phyloP scores from a whole-genome alignment of 139 green algal species.

The Mesotaenium endlicherianum region DNA sequence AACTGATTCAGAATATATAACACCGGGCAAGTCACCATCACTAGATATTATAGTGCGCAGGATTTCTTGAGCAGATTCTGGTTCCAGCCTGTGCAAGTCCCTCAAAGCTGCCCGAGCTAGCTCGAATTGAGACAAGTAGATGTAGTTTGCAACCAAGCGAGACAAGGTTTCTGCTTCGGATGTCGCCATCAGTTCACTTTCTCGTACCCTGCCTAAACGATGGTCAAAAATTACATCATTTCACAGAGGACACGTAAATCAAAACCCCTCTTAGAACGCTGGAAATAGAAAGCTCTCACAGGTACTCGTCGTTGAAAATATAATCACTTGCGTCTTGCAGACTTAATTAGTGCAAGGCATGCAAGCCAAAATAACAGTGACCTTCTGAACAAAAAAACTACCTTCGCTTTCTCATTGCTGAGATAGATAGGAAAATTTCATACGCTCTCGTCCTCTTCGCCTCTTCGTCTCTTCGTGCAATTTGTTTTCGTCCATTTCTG shows the following conservation, averaged over 20 bases:
- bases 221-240: not conserved
- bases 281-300: not conserved
- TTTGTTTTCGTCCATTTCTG: not conserved
- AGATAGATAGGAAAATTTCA: not conserved
- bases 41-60: not conserved
- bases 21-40: not conserved
- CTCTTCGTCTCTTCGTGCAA: not conserved
- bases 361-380: not conserved
- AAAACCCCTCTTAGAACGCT: not conserved
- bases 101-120: slow-evolving; percentile 10
- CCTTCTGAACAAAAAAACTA: not conserved
- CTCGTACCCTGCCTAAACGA: not conserved
- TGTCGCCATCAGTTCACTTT: not conserved
- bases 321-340: not conserved
- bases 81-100: not conserved
- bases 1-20: slow-evolving; percentile 6
- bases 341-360: not conserved
- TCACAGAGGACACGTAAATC: not conserved
- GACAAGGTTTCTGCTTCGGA: not conserved
- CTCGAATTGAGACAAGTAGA: not conserved
- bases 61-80: not conserved
- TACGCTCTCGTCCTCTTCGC: not conserved
- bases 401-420: not conserved
- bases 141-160: not conserved
- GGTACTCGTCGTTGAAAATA: not conserved